Percentiles rank a stretch among this genome's conserved stretches.
Evolutionary conservation across 2,329 filamentous ascomycete genomes (phyloP).

Genomic region (Fusarium brachygibbosum): DNA sequence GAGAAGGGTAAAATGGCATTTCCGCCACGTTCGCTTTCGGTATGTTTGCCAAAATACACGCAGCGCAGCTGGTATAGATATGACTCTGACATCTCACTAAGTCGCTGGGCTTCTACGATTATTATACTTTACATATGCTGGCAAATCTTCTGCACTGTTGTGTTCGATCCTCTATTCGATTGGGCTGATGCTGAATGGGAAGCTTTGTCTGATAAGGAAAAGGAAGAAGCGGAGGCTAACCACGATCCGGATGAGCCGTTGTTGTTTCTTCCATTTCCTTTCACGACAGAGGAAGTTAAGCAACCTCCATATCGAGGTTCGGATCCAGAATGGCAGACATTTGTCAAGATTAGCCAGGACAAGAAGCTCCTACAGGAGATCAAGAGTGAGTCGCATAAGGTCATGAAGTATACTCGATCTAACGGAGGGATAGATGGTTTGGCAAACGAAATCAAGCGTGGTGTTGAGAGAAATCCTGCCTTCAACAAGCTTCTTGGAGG

Average conservation of each 20-base stretch:
- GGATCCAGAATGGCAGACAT: slow-evolving; percentile 75
- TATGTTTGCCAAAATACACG: slow-evolving; percentile 33
- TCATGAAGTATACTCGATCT: slow-evolving; percentile 12
- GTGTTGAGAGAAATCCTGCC: slow-evolving; percentile 58
- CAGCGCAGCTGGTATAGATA: neutral
- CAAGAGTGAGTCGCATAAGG: slow-evolving; percentile 56
- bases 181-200: slow-evolving; percentile 60
- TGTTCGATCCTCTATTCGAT: slow-evolving; percentile 61
- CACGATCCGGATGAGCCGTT: slow-evolving; percentile 61
- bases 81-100: slow-evolving; percentile 35
- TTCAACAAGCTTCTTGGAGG: slow-evolving; percentile 62
- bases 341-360: slow-evolving; percentile 70
- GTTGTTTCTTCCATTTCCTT: slow-evolving; percentile 73
- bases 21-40: slow-evolving; percentile 48
- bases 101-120: slow-evolving; percentile 51
- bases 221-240: slow-evolving; percentile 56
- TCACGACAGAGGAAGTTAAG: slow-evolving; percentile 64
- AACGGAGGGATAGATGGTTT: slow-evolving; percentile 48
- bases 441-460: slow-evolving; percentile 53
- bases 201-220: slow-evolving; percentile 60
- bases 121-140: slow-evolving; percentile 56
- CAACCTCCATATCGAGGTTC: slow-evolving; percentile 65
- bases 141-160: slow-evolving; percentile 60
- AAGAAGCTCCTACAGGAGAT: slow-evolving; percentile 62
- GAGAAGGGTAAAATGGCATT: slow-evolving; percentile 32